Conservation (phyloP, 495 filamentous ascomycete species). For the Penicillium lividum region DNA sequence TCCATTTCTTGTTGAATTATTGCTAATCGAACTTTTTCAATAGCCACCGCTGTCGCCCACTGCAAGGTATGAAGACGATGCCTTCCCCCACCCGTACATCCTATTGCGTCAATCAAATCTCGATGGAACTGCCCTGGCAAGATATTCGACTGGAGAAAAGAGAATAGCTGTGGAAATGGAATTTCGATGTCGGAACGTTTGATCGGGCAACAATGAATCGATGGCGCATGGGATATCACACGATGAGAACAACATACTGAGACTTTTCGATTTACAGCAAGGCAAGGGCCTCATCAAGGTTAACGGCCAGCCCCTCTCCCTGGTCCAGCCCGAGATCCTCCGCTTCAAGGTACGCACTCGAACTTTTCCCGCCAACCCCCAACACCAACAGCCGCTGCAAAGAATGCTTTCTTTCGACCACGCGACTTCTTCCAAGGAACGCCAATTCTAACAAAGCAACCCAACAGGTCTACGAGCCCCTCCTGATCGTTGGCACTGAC, state of each 20-base stretch:
- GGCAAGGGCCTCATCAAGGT: slow-evolving; percentile 96
- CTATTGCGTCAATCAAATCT: slow-evolving; percentile 22
- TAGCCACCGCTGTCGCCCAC: slow-evolving; percentile 85
- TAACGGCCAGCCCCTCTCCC: slow-evolving; percentile 91
- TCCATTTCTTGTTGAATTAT: slow-evolving; percentile 6
- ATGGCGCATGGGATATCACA: slow-evolving; percentile 17
- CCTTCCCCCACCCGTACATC: slow-evolving; percentile 18
- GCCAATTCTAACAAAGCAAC: background rate
- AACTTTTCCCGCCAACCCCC: slow-evolving; percentile 5
- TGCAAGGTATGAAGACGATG: slow-evolving; percentile 73
- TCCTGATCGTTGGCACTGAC: slow-evolving; percentile 93
- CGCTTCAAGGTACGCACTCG: slow-evolving; percentile 77
- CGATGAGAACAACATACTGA: slow-evolving; percentile 33
- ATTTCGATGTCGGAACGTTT: slow-evolving; percentile 12
- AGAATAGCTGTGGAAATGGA: slow-evolving; percentile 1
- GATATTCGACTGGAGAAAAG: background rate
- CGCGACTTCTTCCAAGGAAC: background rate
- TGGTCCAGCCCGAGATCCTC: slow-evolving; percentile 94
- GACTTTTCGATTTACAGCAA: slow-evolving; percentile 55
- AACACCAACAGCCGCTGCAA: slow-evolving; percentile 5
- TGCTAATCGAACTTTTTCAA: slow-evolving; percentile 36
- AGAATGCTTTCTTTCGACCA: background rate
- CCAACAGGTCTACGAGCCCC: slow-evolving; percentile 85
- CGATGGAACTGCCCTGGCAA: slow-evolving; percentile 6
- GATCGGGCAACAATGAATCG: slow-evolving; percentile 13